These are phyloP conservation scores for Senna tora DNA, from an alignment of 306 rosid genomes.

Conservation along the genomic window DNA sequence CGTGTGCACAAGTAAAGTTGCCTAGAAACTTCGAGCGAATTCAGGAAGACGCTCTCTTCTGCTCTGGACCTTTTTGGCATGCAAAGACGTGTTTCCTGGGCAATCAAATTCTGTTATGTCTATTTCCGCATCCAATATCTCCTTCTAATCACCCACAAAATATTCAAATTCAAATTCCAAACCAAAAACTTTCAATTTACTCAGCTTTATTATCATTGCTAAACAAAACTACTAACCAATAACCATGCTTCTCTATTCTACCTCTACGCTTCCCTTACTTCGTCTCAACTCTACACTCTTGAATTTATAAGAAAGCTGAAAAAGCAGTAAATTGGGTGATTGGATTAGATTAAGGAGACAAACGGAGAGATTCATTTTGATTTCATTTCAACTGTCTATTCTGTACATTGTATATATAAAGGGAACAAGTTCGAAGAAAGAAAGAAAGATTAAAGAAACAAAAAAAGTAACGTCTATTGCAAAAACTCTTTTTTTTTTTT, in stretches of 20 bases:
- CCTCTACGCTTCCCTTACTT: neutral
- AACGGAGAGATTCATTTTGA: neutral
- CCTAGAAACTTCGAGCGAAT: constrained; percentile 41
- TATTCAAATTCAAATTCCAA: no score
- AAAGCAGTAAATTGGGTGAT: neutral
- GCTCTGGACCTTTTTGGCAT: constrained; percentile 27
- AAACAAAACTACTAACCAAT: no score
- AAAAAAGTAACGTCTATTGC: neutral
- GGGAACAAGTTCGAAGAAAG: constrained; percentile 26
- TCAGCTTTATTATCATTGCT: neutral
- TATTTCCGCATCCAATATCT: neutral
- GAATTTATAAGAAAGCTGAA: neutral
- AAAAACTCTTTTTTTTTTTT: neutral
- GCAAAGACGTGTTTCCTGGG: constrained; percentile 27
- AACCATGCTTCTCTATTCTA: neutral
- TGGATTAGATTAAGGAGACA: neutral
- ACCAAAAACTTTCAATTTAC: no score
- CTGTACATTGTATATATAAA: constrained; percentile 43
- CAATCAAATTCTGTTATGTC: neutral
- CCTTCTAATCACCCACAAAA: no score
- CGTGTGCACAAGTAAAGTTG: constrained; percentile 19
- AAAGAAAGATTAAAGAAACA: neutral
- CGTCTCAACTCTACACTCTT: neutral
- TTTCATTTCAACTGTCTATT: constrained; percentile 25
- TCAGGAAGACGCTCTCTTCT: constrained; percentile 13